Evolutionary conservation across 768 basidiomycete genomes (phyloP), one percentile per base, ranked within the genome.

Genomic region (Serpula lacrymans): DNA sequence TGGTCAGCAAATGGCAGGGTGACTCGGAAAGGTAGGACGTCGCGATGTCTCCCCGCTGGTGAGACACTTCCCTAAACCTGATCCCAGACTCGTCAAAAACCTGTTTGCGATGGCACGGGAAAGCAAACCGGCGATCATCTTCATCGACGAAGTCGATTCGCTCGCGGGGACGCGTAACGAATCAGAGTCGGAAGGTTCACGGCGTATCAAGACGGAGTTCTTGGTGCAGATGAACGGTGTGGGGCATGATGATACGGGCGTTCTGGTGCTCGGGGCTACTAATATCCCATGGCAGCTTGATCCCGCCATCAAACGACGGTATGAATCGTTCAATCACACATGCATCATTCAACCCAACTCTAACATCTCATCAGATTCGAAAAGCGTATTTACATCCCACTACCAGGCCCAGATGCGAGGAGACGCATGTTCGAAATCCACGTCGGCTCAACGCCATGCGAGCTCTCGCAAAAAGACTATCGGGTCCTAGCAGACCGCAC

Each of bases 1-100:
- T 99, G 41, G 96, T 98, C 41, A 94, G 91, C 63, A 99, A 98
- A 62, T 99, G 96, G 96, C 96, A 98, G 69, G 96, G 96, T 43
- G 96, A 99, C 64, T 94, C 91, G 4, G 95, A 98, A 68, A 72
- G 95, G 93, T 88, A 46, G n/a, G n/a, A n/a, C n/a, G n/a, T n/a
- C 58, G 80, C 62, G 31, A 34, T 32, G 18, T 10, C 18, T 30
- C 16, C 33, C 18, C 13, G 22, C n/a, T 8, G 21, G 12, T n/a
- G 21, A n/a, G 44, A 18, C 39, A 16, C 25, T 33, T 25, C 41
- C 21, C 9, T 8, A 28, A 14, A 7, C 40, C 14, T 25, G 25
- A 30, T 17, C 21, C 18, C 43, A 95, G 93, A 58, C 74, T 97
- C 36, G 96, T 99, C 34, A 93, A 91, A 62, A 92, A 97, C 56